Evolutionary conservation across 176 grass and related monocot genomes (phyloP).

Genomic region (Alloteropsis semialata): DNA sequence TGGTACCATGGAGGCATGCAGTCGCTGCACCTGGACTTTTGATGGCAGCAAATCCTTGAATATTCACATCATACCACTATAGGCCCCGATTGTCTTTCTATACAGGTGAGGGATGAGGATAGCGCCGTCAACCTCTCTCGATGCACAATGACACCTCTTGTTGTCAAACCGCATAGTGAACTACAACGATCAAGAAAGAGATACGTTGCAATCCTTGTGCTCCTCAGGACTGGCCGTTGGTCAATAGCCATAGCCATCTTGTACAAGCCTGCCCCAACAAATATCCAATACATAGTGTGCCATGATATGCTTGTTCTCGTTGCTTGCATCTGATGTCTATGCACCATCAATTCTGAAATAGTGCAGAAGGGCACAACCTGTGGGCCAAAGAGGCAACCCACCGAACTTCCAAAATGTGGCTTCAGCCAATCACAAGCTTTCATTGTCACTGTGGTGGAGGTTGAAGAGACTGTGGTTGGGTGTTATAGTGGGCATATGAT

Average conservation of each 20-base stretch:
- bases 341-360: conserved; percentile 24
- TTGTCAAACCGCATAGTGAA: conserved; percentile 23
- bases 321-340: conserved; percentile 36
- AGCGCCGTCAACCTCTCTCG: conserved; percentile 17
- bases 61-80: conserved; percentile 58
- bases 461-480: conserved; percentile 83
- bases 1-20: conserved; percentile 43
- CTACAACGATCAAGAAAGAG: conserved; percentile 40
- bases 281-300: conserved; percentile 31
- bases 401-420: conserved; percentile 49
- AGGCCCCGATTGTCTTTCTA: conserved; percentile 30
- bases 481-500: conserved; percentile 86
- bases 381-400: conserved; percentile 61
- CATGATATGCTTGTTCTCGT: conserved; percentile 35
- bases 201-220: conserved; percentile 30
- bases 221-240: conserved; percentile 33
- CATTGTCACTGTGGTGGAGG: conserved; percentile 71
- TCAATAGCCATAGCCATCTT: conserved; percentile 41
- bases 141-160: conserved; percentile 34
- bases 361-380: conserved; percentile 59
- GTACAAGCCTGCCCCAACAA: conserved; percentile 36
- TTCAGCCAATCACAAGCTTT: conserved; percentile 48
- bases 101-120: conserved; percentile 38
- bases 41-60: conserved; percentile 33
- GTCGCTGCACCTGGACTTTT: conserved; percentile 12